A percentile compares a stretch with the other conserved stretches of the same genome.
These are phyloP conservation scores for Calonectria naviculata DNA, from an alignment of 2,329 filamentous ascomycete genomes.

Conservation along the genomic window DNA sequence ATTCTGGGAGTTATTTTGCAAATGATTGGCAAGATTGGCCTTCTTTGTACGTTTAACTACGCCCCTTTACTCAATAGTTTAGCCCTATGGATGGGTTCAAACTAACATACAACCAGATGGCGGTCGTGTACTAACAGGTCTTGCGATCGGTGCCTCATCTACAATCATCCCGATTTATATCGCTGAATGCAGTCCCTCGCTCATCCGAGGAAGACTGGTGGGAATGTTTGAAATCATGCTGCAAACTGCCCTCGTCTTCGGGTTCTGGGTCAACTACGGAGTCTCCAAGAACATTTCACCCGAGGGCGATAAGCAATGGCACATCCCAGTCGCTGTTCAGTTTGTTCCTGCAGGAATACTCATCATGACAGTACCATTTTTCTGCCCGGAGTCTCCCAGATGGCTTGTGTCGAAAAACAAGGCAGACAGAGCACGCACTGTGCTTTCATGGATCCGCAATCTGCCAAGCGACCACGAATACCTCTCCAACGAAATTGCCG, in stretches of 20 bases:
- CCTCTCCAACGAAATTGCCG: slow-evolving; percentile 34
- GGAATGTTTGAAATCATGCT: slow-evolving; percentile 26
- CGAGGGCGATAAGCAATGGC: slow-evolving; percentile 46
- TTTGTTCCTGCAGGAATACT: slow-evolving; percentile 44
- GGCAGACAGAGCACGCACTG: not conserved
- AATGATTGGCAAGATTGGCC: not conserved
- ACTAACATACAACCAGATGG: not conserved
- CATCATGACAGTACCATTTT: not conserved
- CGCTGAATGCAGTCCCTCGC: slow-evolving; percentile 18
- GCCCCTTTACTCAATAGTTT: not conserved
- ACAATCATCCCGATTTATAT: slow-evolving; percentile 26
- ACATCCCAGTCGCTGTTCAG: slow-evolving; percentile 50
- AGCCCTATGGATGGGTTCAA: no score
- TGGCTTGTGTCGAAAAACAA: not conserved
- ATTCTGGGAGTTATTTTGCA: not conserved
- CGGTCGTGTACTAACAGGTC: not conserved
- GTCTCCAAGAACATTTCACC: slow-evolving; percentile 27
- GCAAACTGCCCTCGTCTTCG: slow-evolving; percentile 18
- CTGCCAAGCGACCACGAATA: slow-evolving; percentile 36
- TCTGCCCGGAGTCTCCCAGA: not conserved
- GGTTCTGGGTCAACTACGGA: slow-evolving; percentile 36
- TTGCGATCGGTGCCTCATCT: slow-evolving; percentile 1
- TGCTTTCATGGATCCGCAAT: slow-evolving; percentile 39
- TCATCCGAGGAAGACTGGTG: slow-evolving; percentile 20
- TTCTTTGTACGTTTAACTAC: not conserved